Percentiles rank a stretch among this genome's conserved stretches.
These are phyloP conservation scores for Metschnikowia drakensbergensis DNA, from an alignment of 805 yeast species.

Conservation along the genomic window DNA sequence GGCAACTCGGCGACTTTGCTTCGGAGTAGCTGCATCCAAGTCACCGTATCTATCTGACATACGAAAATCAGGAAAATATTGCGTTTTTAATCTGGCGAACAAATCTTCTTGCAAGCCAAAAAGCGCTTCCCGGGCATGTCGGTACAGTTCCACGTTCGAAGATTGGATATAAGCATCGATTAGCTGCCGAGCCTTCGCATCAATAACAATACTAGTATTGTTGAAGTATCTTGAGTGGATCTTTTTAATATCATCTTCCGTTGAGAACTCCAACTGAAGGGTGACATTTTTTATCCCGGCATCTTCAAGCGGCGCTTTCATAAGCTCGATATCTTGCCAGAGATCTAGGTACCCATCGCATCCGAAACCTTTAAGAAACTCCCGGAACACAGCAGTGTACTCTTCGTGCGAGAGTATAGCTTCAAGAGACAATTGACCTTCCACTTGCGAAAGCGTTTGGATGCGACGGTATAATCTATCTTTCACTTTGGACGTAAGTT, in stretches of 20 bases:
- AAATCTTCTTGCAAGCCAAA: slow-evolving; percentile 55
- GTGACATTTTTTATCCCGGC: slow-evolving; percentile 26
- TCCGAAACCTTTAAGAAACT: slow-evolving; percentile 11
- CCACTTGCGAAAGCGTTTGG: not conserved
- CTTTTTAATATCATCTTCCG: slow-evolving; percentile 49
- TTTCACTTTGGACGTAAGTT: not conserved
- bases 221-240: slow-evolving; percentile 46
- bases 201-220: slow-evolving; percentile 9
- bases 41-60: slow-evolving; percentile 39
- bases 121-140: slow-evolving; percentile 56
- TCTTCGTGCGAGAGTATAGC: slow-evolving; percentile 9
- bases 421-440: slow-evolving; percentile 6
- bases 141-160: slow-evolving; percentile 31
- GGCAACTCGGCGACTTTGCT: slow-evolving; percentile 1
- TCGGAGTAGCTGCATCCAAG: slow-evolving; percentile 7
- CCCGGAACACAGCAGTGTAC: slow-evolving; percentile 13
- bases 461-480: not conserved
- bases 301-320: slow-evolving; percentile 71
- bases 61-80: slow-evolving; percentile 58
- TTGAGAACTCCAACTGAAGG: slow-evolving; percentile 41
- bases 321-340: slow-evolving; percentile 63
- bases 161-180: slow-evolving; percentile 11
- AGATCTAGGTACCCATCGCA: slow-evolving; percentile 41
- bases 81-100: slow-evolving; percentile 46
- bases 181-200: not conserved